phyloP scores from a whole-genome alignment of 2,329 filamentous ascomycete genomes.

The Periconia digitata region DNA sequence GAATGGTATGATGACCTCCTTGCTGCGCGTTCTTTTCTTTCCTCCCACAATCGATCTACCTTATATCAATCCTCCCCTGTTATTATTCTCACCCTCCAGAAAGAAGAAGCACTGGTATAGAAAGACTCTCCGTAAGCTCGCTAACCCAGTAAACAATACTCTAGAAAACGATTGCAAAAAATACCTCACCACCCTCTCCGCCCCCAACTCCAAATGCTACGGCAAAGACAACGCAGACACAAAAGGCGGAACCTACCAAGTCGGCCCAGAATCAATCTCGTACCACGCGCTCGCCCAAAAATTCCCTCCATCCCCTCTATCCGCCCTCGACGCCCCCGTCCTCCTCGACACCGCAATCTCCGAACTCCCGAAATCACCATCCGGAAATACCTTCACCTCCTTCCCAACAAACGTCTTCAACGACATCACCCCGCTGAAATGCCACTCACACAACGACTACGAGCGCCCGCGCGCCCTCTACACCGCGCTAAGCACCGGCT shows the following conservation, averaged over 20 bases:
- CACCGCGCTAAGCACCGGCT: constrained; percentile 62
- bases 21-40: no score
- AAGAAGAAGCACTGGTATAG: no score
- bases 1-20: constrained; percentile 5
- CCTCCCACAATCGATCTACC: no score
- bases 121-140: no score
- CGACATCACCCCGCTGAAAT: constrained; percentile 56
- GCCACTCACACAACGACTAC: constrained; percentile 73
- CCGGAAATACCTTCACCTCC: constrained; percentile 9
- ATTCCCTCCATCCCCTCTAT: constrained; percentile 5
- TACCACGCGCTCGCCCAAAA: constrained; percentile 19
- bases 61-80: neutral
- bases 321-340: constrained; percentile 9
- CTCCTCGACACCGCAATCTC: constrained; percentile 6
- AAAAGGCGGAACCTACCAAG: constrained; percentile 20
- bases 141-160: neutral
- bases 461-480: constrained; percentile 56
- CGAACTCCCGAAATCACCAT: constrained; percentile 3
- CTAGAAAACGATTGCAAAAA: constrained; percentile 12
- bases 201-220: constrained; percentile 12
- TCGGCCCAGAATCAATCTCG: constrained; percentile 10
- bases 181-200: constrained; percentile 13
- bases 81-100: neutral
- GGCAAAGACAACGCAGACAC: constrained; percentile 13
- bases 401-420: constrained; percentile 15